Conservation (phyloP, 441 rosid species). For the Erysimum pusillum region DNA sequence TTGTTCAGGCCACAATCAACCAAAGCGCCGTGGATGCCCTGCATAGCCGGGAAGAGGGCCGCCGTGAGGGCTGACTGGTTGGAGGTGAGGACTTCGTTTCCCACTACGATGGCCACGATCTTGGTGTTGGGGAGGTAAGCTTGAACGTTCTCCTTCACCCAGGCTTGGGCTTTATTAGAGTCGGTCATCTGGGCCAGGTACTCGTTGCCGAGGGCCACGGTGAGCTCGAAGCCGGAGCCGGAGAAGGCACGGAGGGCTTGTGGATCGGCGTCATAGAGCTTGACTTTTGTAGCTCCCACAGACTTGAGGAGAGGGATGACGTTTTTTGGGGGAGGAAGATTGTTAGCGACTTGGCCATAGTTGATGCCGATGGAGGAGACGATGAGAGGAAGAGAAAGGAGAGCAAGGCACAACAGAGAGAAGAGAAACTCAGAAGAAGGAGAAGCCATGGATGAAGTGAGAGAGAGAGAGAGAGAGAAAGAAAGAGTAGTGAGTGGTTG, state of each 20-base stretch:
- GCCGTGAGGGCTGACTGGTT: conserved; percentile 67
- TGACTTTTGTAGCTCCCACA: conserved; percentile 78
- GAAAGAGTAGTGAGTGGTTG: conserved; percentile 27
- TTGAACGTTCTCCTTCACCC: conserved; percentile 84
- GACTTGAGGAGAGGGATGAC: conserved; percentile 88
- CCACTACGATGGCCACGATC: conserved; percentile 80
- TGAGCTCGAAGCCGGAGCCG: conserved; percentile 82
- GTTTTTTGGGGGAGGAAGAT: conserved; percentile 79
- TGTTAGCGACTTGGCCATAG: conserved; percentile 92
- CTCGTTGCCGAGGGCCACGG: conserved; percentile 82
- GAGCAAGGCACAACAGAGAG: conserved; percentile 33
- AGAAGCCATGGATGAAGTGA: conserved; percentile 39
- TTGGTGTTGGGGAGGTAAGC: conserved; percentile 80
- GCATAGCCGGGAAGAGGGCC: conserved; percentile 83
- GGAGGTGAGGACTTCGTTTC: conserved; percentile 86
- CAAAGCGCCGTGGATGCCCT: conserved; percentile 73
- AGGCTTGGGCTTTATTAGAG: conserved; percentile 61
- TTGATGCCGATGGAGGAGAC: conserved; percentile 78
- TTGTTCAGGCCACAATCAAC: conserved; percentile 70
- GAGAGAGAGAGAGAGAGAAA: conserved; percentile 36
- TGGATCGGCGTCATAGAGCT: conserved; percentile 95
- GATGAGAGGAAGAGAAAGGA: conserved; percentile 44
- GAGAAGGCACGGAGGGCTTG: conserved; percentile 83
- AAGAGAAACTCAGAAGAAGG: conserved; percentile 33
- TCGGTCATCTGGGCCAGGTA: conserved; percentile 68